Base-by-base conservation (phyloP, 352 stramenopile genomes). In the Phytophthora cactorum region DNA sequence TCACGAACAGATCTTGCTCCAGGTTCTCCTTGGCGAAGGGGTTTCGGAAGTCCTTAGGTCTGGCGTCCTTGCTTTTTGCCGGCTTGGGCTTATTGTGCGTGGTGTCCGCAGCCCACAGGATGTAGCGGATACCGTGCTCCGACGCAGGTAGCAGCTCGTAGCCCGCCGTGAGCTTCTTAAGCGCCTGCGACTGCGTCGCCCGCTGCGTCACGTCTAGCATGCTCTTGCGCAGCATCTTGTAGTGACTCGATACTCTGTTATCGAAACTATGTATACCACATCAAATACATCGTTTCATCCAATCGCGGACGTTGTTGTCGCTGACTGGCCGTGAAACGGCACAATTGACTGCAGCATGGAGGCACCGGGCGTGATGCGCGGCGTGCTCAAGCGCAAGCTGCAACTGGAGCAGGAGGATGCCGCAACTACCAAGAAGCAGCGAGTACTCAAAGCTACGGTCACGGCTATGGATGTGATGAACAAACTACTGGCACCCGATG, bases 381-480 rank as follows among this genome's bases (percentile, higher is more conserved):
- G 52, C 50, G 49, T 75, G 31, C 54, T 75, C 53, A 89, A 87
- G 68, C 78, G 78, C 62, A 72, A 76, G 36, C 36, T 77, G 17
- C 25, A 56, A 62, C 39, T 59, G 31, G 27, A 63, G 7, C 14
- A 46, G 17, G n/a, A 75, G 15, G 32, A 68, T 47, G 25, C 52
- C 36, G 25, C 39, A 9, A 12, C 15, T 27, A 60, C 12, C 52
- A 93, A 93, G 77, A 91, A 90, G 66, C 74, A 92, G 75, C 79
- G 78, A 15, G 66, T 94, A 25, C 76, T 79, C 59, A 41, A 84
- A 50, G 81, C 86, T 28, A 87, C 86, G 11, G 56, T 81, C 25
- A 78, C 84, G 25, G 86, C 86, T 29, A 83, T 90, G 45, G 81
- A 93, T 51, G 82, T 90, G 50, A 94, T 94, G 75, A 82, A 91